Base-by-base conservation (phyloP, 805 yeast genomes). In the Candida morakotiae region DNA sequence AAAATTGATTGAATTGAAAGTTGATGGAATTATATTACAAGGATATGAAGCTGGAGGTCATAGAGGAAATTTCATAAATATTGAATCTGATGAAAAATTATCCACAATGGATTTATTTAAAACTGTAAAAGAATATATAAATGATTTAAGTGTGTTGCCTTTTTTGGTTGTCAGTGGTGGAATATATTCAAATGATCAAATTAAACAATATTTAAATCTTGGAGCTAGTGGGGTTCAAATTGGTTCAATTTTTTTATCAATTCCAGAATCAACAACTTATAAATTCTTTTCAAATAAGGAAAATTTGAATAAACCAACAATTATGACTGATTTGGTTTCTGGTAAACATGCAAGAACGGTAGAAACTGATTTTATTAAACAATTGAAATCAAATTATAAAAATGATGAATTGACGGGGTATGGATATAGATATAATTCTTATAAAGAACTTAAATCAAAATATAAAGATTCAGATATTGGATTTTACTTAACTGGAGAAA, bases 31-130 rank as follows among this genome's bases (percentile, higher is more conserved):
- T 3, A 58, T 71, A 6, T 61, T 68, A 18, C 85, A 79, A 51
- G 83, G 83, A 0, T 62, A 61, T 51, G 83, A 77, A 45, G 84
- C 84, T 3, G 84, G 84, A 17, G 84, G 84, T 0, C 84, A 79
- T 48, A 56, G 84, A 13, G 83, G 83, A 2, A 69, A 63, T 43
- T 71, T 67, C 35, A 36, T 65, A 14, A 51, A 55, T 17, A n/a
- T n/a, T n/a, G 38, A 27, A 8, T 31, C 41, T 8, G 75, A 68
- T 41, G 56, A 55, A 21, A 55, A 60, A 20, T 52, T 69, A 31
- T 51, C 64, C 7, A 71, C 79, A 0, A 45, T 34, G 26, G 45
- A 55, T 5, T 47, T 62, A 31, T 60, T 60, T 35, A 34, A 39
- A 5, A 52, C 48, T 37, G 53, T 57, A 7, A 43, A 42, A 27